Evolutionary conservation across 148 eudicot species (phyloP).

Genomic region (Fagopyrum tataricum): DNA sequence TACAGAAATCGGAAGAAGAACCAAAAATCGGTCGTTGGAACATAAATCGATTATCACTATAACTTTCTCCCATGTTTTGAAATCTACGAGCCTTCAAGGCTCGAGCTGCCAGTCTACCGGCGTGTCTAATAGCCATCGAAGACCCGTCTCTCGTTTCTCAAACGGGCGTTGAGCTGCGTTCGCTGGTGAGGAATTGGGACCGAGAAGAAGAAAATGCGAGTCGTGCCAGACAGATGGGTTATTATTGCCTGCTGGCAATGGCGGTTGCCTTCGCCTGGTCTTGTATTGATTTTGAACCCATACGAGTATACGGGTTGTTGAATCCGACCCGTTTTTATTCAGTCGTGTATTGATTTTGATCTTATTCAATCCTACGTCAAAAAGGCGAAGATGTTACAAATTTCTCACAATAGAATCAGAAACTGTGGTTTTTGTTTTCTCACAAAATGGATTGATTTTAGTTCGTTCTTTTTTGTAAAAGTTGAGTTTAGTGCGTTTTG

Average conservation of each 20-base stretch:
- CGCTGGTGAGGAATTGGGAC: background rate
- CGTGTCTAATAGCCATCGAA: constrained; percentile 5
- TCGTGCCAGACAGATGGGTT: background rate
- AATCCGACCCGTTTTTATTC: background rate
- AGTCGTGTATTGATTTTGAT: no score
- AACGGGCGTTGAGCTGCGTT: background rate
- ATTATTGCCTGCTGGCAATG: background rate
- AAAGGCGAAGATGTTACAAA: no score
- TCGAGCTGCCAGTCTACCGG: constrained; percentile 7
- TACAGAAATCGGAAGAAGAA: background rate
- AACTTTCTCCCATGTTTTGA: background rate
- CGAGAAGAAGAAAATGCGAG: background rate
- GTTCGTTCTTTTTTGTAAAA: background rate
- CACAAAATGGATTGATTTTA: background rate
- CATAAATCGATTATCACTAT: background rate
- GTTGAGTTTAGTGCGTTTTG: no score
- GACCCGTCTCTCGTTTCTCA: background rate
- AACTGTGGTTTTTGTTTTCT: no score
- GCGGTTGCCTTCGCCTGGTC: constrained; percentile 5
- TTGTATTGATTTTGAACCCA: background rate
- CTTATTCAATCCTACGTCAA: no score
- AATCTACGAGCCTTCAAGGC: constrained; percentile 3
- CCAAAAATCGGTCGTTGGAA: constrained; percentile 1
- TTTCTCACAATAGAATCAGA: no score
- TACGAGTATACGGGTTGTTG: background rate